A percentile compares a stretch with the other conserved stretches of the same genome.
These are phyloP conservation scores for Trichoderma sp. DNA, from an alignment of 2,329 filamentous ascomycete genomes.

Conservation along the genomic window DNA sequence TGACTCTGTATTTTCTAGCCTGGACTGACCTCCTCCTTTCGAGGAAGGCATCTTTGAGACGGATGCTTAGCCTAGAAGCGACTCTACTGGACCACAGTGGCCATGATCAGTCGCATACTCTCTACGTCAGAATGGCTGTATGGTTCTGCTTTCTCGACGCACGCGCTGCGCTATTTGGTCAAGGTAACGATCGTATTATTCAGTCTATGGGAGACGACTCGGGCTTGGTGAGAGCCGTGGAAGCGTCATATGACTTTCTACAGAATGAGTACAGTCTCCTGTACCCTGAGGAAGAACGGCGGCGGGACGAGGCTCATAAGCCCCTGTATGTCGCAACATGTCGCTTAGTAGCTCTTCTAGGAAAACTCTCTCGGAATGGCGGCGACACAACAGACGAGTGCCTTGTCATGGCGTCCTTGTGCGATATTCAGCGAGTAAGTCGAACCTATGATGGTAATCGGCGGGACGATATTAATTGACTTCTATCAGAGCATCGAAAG, in stretches of 20 bases:
- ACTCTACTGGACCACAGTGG: neutral
- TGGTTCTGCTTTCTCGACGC: neutral
- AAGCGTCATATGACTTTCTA: neutral
- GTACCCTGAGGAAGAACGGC: neutral
- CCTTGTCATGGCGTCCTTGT: neutral
- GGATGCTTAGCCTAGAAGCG: neutral
- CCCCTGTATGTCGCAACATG: neutral
- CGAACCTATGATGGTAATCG: neutral
- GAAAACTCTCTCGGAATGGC: neutral
- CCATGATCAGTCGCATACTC: neutral
- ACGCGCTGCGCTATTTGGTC: neutral
- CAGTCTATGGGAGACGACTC: neutral
- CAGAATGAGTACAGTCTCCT: neutral
- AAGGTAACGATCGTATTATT: neutral
- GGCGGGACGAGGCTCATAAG: neutral
- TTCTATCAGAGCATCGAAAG: neutral
- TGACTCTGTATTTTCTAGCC: neutral
- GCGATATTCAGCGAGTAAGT: neutral
- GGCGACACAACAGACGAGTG: neutral
- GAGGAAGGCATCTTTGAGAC: neutral
- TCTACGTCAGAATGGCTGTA: neutral
- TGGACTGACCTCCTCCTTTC: neutral
- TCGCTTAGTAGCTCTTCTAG: neutral
- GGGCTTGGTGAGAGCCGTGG: neutral
- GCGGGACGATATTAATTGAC: neutral